A percentile compares a stretch with the other conserved stretches of the same genome.
phyloP scores from a whole-genome alignment of 1,284 basidiomycete genomes.

The Tetrapyrgos nigripes region DNA sequence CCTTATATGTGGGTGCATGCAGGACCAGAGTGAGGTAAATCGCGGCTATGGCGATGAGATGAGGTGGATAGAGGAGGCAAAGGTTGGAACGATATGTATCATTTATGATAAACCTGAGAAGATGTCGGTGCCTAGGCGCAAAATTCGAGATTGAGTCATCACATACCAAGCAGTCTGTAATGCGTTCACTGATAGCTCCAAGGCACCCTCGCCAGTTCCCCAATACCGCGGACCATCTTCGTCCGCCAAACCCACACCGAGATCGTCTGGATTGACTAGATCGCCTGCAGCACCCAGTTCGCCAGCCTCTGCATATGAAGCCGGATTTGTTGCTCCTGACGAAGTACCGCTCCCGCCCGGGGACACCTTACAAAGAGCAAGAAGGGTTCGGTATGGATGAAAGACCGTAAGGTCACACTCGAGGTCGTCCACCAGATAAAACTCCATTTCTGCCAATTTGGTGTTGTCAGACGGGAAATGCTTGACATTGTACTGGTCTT shows the following conservation, averaged over 20 bases:
- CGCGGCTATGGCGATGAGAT: constrained; percentile 91
- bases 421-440: constrained; percentile 95
- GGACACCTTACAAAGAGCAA: constrained; percentile 68
- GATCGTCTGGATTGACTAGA: not conserved
- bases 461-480: constrained; percentile 85
- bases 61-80: constrained; percentile 91
- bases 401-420: constrained; percentile 95
- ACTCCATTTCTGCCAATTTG: constrained; percentile 98
- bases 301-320: constrained; percentile 67
- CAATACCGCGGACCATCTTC: constrained; percentile 74
- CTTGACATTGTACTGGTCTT: constrained; percentile 73
- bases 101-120: constrained; percentile 90
- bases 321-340: too few relatives aligned
- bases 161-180: constrained; percentile 80
- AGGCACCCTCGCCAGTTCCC: constrained; percentile 74
- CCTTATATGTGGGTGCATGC: constrained; percentile 59
- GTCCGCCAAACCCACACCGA: constrained; percentile 56
- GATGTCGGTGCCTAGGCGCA: not conserved
- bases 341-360: constrained; percentile 24
- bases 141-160: not conserved
- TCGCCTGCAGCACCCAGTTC: constrained; percentile 46
- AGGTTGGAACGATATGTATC: constrained; percentile 94
- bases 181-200: constrained; percentile 71
- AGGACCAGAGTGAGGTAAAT: constrained; percentile 87
- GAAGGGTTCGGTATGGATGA: constrained; percentile 91